phyloP scores from a whole-genome alignment of 192 early-diverging fungal genomes.

The Coemansia sp. region DNA sequence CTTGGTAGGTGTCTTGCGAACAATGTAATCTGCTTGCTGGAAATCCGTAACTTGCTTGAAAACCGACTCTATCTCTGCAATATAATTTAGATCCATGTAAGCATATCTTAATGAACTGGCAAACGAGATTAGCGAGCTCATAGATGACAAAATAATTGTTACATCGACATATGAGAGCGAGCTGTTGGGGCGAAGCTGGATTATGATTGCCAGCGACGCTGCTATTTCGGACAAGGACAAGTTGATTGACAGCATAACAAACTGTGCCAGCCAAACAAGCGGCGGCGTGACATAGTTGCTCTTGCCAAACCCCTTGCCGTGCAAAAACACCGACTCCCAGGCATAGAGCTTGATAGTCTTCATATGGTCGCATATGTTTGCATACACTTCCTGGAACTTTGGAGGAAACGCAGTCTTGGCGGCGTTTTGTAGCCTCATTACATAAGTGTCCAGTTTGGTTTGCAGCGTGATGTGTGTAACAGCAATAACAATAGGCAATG shows the following conservation, averaged over 20 bases:
- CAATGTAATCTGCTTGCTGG: background rate
- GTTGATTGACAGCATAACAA: slow-evolving; percentile 6
- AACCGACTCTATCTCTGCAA: background rate
- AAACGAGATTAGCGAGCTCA: slow-evolving; percentile 8
- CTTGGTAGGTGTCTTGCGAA: background rate
- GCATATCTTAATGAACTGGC: background rate
- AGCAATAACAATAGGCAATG: slow-evolving; percentile 14
- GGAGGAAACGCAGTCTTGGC: background rate
- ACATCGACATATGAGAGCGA: slow-evolving; percentile 19
- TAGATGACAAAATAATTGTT: slow-evolving; percentile 9
- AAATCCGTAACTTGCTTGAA: background rate
- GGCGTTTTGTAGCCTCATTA: background rate
- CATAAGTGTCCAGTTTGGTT: background rate
- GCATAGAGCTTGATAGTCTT: slow-evolving; percentile 66
- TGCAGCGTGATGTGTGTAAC: background rate
- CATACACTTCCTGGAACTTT: slow-evolving; percentile 1
- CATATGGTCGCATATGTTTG: slow-evolving; percentile 39
- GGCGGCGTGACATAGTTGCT: background rate
- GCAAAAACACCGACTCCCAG: slow-evolving; percentile 49
- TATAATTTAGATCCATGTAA: background rate
- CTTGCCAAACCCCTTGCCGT: slow-evolving; percentile 12
- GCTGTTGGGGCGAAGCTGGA: slow-evolving; percentile 33
- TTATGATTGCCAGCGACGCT: slow-evolving; percentile 54
- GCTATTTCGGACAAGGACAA: slow-evolving; percentile 50
- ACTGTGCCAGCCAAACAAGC: background rate